Evolutionary conservation across 306 rosid genomes (phyloP).

Genomic region (Castanopsis chinensis): DNA sequence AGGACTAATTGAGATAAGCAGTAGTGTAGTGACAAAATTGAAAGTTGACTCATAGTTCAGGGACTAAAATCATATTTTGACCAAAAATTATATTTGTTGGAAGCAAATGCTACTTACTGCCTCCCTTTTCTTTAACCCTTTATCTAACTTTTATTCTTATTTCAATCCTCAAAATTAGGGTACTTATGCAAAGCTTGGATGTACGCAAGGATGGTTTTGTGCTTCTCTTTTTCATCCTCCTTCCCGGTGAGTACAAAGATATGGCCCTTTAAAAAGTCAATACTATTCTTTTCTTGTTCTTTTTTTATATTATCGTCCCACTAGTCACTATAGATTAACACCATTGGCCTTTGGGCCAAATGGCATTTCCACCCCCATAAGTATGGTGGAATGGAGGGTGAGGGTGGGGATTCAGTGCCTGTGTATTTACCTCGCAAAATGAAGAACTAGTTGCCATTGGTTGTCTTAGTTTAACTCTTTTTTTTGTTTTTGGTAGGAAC

Average conservation of each 20-base stretch:
- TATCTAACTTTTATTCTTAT: not conserved
- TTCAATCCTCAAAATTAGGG: constrained; percentile 41
- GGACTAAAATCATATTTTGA: too few species aligned
- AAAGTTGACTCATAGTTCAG: too few species aligned
- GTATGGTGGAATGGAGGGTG: too few species aligned
- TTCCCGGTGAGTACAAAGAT: constrained; percentile 50
- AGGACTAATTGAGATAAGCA: too few species aligned
- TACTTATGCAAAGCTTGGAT: constrained; percentile 83
- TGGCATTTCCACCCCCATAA: too few species aligned
- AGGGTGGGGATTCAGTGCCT: too few species aligned
- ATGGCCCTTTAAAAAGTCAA: constrained; percentile 9
- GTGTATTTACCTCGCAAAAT: too few species aligned
- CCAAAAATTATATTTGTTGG: constrained; percentile 1
- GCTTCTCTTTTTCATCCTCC: constrained; percentile 61
- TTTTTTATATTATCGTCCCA: not conserved
- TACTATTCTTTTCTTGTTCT: constrained; percentile 2
- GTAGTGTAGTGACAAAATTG: too few species aligned
- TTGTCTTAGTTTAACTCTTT: too few species aligned
- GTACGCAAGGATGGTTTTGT: constrained; percentile 88
- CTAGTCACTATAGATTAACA: not conserved
- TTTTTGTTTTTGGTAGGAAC: too few species aligned
- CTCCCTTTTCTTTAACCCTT: not conserved
- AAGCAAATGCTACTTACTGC: constrained; percentile 5
- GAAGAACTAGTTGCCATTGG: too few species aligned
- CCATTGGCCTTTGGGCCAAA: not conserved